Conservation (phyloP, 2,329 filamentous ascomycete species). For the Diaporthe citri region DNA sequence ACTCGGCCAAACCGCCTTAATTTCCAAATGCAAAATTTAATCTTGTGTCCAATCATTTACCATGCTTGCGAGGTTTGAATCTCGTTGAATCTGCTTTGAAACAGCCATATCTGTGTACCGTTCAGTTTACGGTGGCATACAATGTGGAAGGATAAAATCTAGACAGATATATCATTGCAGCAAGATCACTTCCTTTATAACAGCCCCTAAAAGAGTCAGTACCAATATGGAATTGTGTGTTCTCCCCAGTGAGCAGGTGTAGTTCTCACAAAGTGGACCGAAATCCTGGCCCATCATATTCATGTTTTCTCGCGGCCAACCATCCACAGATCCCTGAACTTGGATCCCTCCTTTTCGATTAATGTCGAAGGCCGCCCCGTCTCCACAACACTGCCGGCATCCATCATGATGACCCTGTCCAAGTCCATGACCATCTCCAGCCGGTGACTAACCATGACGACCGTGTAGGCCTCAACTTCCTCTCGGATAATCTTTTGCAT, state of each 20-base stretch:
- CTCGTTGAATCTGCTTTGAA: too few relatives aligned
- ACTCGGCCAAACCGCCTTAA: slow-evolving; percentile 7
- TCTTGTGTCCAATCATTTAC: too few relatives aligned
- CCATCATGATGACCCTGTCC: slow-evolving; percentile 64
- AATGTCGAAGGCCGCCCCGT: slow-evolving; percentile 41
- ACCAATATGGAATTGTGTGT: neutral
- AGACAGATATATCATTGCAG: neutral
- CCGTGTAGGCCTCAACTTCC: slow-evolving; percentile 62
- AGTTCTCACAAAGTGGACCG: too few relatives aligned
- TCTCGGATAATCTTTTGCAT: slow-evolving; percentile 57
- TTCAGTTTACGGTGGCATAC: too few relatives aligned
- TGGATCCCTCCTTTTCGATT: slow-evolving; percentile 20
- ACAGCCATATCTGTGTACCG: too few relatives aligned
- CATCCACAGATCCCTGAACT: slow-evolving; percentile 36
- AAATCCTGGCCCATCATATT: neutral
- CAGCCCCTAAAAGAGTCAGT: neutral
- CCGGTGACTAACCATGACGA: slow-evolving; percentile 63
- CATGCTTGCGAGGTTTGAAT: too few relatives aligned
- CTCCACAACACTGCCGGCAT: slow-evolving; percentile 62
- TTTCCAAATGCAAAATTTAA: too few relatives aligned
- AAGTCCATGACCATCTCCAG: slow-evolving; percentile 66
- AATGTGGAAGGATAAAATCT: neutral
- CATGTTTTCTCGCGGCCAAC: neutral
- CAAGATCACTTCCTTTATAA: neutral
- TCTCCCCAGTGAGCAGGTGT: too few relatives aligned